Conservation (phyloP, 2,329 filamentous ascomycete genomes). For the Trichoderma sp. region DNA sequence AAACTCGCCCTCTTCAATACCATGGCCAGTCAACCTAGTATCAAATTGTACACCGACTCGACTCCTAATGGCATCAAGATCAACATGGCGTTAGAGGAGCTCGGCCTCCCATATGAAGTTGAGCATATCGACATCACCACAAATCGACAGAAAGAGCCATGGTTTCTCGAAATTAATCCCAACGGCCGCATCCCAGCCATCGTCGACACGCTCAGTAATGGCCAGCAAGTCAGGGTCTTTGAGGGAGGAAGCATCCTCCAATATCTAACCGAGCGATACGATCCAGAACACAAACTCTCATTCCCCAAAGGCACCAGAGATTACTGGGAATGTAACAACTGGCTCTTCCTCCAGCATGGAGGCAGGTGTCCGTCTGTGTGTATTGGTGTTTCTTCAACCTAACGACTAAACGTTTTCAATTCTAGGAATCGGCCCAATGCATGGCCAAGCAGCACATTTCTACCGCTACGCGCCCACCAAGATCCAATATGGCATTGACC, state of each 20-base stretch:
- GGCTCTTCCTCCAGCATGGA: constrained; percentile 1
- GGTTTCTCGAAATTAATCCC: constrained; percentile 5
- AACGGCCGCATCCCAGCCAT: constrained; percentile 4
- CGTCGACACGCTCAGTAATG: background rate
- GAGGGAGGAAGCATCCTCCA: constrained; percentile 6
- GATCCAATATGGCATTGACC: background rate
- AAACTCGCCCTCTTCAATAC: too few relatives aligned
- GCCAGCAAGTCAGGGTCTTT: background rate
- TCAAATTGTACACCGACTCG: constrained; percentile 5
- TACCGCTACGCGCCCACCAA: background rate
- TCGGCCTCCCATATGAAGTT: background rate
- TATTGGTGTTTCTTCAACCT: too few relatives aligned
- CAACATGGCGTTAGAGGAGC: background rate
- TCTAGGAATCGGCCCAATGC: background rate
- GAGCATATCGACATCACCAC: background rate
- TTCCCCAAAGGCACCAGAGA: background rate
- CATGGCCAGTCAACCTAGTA: background rate
- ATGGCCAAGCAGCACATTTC: background rate
- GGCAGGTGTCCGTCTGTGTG: background rate
- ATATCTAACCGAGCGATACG: background rate
- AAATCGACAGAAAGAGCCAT: background rate
- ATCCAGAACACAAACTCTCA: background rate
- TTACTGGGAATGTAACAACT: background rate
- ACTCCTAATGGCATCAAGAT: constrained; percentile 3
- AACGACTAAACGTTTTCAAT: background rate